phyloP scores from a whole-genome alignment of 495 filamentous ascomycete species.

The Penicillium dipodomyicola region DNA sequence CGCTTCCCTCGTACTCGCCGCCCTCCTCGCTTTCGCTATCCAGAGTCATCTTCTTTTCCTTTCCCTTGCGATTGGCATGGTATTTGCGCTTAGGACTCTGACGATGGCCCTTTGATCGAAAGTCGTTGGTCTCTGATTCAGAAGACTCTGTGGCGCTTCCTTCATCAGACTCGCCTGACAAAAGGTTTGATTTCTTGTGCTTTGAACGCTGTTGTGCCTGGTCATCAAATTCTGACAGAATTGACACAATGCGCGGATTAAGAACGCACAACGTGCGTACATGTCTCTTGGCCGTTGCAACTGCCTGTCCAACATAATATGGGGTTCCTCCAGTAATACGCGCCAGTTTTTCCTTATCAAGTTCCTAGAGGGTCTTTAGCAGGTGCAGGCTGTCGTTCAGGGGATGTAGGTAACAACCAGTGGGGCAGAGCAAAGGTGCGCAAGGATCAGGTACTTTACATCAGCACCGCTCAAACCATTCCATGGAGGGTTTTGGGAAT shows the following conservation, averaged over 20 bases:
- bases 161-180: no score
- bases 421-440: background rate
- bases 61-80: background rate
- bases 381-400: background rate
- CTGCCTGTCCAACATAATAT: fast-evolving
- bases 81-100: background rate
- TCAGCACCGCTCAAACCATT: background rate
- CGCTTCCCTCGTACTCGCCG: background rate
- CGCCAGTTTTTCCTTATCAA: background rate
- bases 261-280: background rate
- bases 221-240: background rate
- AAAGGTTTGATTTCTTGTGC: no score
- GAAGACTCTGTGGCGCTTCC: no score
- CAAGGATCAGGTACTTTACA: background rate
- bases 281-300: background rate
- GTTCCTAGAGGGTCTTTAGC: background rate
- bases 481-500: background rate
- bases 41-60: background rate
- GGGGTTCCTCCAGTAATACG: background rate
- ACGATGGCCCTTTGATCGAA: background rate
- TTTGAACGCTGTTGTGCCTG: background rate
- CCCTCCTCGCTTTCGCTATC: background rate
- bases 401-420: background rate
- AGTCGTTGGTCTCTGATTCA: no score
- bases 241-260: background rate